Percentiles rank a stretch among this genome's conserved stretches.
These are phyloP conservation scores for Fusarium siculi DNA, from an alignment of 2,329 filamentous ascomycete genomes.

Conservation along the genomic window DNA sequence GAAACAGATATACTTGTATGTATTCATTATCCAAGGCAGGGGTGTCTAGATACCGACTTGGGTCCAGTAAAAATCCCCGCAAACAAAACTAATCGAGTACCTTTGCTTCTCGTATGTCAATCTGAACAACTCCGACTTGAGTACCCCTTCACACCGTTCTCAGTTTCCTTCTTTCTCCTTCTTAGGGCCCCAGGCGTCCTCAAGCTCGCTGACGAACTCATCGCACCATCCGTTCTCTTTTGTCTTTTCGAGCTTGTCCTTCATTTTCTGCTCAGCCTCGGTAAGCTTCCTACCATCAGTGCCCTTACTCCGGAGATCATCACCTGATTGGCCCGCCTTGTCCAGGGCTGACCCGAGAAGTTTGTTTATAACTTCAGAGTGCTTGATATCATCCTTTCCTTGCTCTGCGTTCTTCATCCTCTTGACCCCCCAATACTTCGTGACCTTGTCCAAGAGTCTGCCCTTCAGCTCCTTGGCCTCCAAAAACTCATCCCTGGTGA, in stretches of 20 bases:
- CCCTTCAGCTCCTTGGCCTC: not conserved
- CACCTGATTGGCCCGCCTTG: not conserved
- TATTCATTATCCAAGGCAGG: not conserved
- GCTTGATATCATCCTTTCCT: not conserved
- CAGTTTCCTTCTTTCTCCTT: not conserved
- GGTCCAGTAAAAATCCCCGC: not conserved
- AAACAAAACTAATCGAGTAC: not conserved
- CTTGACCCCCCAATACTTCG: not conserved
- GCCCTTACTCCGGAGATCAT: not conserved
- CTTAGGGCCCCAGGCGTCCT: not conserved
- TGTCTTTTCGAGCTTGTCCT: conserved; percentile 2
- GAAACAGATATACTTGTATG: not conserved
- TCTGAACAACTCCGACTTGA: not conserved
- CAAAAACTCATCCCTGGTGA: not conserved
- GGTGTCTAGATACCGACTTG: not conserved
- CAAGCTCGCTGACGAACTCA: conserved; percentile 2
- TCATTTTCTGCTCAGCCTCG: not conserved
- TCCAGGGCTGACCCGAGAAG: not conserved
- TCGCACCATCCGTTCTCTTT: conserved; percentile 25
- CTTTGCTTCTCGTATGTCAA: not conserved
- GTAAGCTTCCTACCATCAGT: not conserved
- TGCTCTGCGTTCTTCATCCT: not conserved
- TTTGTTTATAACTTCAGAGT: not conserved
- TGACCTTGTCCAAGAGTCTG: conserved; percentile 1
- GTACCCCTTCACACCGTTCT: not conserved